Evolutionary conservation across 768 basidiomycete species (phyloP), one percentile per base, ranked within the genome.

Genomic region (Chalciporus chontae): DNA sequence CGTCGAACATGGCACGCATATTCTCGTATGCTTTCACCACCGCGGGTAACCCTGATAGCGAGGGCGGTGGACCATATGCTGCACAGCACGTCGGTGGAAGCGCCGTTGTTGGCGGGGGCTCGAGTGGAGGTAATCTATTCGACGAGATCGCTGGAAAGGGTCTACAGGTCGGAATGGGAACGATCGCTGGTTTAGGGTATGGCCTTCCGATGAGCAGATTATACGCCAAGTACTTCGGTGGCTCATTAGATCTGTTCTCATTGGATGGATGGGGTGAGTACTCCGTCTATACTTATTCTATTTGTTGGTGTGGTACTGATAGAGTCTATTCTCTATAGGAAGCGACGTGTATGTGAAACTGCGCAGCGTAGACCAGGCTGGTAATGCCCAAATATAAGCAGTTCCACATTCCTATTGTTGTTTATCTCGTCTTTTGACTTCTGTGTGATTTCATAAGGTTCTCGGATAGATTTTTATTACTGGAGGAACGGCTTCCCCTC

Each of bases 21-120:
- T 94, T 94, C 68, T 91, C 90, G 15, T 94, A 94, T 65, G 90
- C 90, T 6, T 94, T 93, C 65, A 93, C 91, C 5, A 93, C 92
- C 5, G 90, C 90, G 3, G 85, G 83, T 6, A 70, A 77, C 38
- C 56, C 63, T 5, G 73, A 71, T 18, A 71, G 75, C 39, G 62
- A 66, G 8, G 79, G 71, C 9, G 85, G 81, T 27, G 88, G 87
- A 0, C 88, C 89, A 1, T 89, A 90, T 55, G 86, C 85, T 38
- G 85, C 86, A 38, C 84, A 90, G 60, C 78, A 87, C 55, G 70
- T 88, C n/a, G 83, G 87, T 17, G 85, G 89, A 1, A 75, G 76
- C 55, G 87, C 85, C 3, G 80, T 80, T 23, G 70, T 87, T 34
- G 79, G 71, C 11, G 80, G 71, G 8, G 70, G 69, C 27, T 54